Conservation (phyloP, 306 rosid species). For the Fagus crenata region DNA sequence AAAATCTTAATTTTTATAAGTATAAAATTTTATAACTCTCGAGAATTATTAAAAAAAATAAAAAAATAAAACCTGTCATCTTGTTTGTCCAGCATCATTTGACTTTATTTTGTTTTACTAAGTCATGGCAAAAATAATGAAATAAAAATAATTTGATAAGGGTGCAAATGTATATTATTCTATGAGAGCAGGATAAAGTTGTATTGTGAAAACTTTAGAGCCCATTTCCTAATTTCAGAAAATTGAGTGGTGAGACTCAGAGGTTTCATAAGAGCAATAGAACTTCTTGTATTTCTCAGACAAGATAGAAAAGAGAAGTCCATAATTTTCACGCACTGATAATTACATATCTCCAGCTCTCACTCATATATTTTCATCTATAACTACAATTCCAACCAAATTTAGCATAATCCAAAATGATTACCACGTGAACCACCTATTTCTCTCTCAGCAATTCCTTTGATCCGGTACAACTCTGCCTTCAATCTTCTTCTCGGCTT, state of each 20-base stretch:
- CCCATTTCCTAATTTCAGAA: slow-evolving; percentile 7
- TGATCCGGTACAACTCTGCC: slow-evolving; percentile 45
- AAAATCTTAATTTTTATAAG: no score
- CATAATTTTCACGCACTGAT: slow-evolving; percentile 12
- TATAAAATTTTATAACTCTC: no score
- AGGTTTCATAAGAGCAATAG: neutral
- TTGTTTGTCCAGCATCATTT: no score
- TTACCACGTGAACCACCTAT: slow-evolving; percentile 28
- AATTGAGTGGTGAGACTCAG: neutral
- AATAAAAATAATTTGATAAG: neutral
- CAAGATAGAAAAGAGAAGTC: neutral
- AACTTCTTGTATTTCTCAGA: neutral
- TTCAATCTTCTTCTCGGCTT: slow-evolving; percentile 5
- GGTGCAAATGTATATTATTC: neutral
- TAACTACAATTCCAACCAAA: slow-evolving; percentile 22
- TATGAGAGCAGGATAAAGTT: neutral
- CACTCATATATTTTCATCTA: neutral
- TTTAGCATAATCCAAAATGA: slow-evolving; percentile 28
- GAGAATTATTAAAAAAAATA: no score
- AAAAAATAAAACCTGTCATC: no score
- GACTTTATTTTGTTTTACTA: no score
- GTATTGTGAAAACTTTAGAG: slow-evolving; percentile 15
- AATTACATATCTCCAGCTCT: slow-evolving; percentile 13
- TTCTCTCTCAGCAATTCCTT: slow-evolving; percentile 26
- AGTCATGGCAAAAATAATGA: neutral